A percentile compares a stretch with the other conserved stretches of the same genome.
Conservation (phyloP, 345 rosid genomes). For the Gossypioides kirkii region DNA sequence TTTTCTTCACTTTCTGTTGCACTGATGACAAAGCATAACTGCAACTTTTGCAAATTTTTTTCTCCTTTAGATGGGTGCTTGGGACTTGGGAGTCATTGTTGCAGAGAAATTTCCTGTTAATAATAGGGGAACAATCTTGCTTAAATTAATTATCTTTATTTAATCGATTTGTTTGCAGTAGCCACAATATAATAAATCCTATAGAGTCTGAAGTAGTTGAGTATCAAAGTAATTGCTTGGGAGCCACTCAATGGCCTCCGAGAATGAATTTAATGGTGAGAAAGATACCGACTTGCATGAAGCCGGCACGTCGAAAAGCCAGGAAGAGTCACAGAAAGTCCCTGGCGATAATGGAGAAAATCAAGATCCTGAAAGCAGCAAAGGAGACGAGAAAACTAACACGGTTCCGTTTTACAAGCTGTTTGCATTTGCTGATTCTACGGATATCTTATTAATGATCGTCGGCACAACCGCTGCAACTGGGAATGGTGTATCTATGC, state of each 20-base stretch:
- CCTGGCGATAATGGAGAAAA: constrained; percentile 13
- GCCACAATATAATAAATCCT: constrained; percentile 1
- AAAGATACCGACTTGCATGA: constrained; percentile 17
- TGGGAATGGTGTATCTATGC: constrained; percentile 65
- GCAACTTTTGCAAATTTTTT: background rate
- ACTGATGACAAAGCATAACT: background rate
- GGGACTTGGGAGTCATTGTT: no score
- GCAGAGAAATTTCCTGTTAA: no score
- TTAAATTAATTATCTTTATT: background rate
- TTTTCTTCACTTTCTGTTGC: background rate
- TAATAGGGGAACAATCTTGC: no score
- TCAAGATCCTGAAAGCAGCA: constrained; percentile 24
- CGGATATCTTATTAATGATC: constrained; percentile 55
- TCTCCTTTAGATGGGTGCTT: no score
- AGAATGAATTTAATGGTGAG: constrained; percentile 19
- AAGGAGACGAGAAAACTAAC: constrained; percentile 44
- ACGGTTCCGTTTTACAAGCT: constrained; percentile 71
- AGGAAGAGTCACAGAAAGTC: constrained; percentile 25
- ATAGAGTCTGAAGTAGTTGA: background rate
- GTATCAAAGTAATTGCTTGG: background rate
- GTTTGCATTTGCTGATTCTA: constrained; percentile 68
- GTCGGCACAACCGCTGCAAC: constrained; percentile 64
- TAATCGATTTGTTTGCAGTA: background rate
- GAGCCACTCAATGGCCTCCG: constrained; percentile 27
- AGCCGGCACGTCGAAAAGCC: constrained; percentile 42